Evolutionary conservation across 768 basidiomycete species (phyloP), one percentile per base, ranked within the genome.

Genomic region (Pulveroboletus sp.): DNA sequence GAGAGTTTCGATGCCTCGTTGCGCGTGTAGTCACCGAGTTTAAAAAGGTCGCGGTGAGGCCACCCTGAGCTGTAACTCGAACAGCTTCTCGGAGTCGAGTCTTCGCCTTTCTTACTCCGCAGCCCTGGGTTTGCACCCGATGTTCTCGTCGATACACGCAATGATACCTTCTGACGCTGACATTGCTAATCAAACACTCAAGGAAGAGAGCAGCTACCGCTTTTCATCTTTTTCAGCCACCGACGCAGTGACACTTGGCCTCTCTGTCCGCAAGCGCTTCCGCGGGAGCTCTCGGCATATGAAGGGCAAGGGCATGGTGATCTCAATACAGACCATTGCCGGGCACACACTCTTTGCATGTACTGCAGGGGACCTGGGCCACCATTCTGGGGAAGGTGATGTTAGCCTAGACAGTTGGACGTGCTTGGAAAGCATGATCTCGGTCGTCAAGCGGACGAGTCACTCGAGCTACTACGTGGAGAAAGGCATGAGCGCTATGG

Each of bases 381-480:
- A 80, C 57, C 64, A 66, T 11, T 78, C 77, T 39, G 84, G 84
- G 15, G 73, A 82, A 35, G 83, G 83, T 13, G 89, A 89, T 67
- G 84, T 89, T 54, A 86, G 83, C 57, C 64, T 89, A 60, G 88
- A 92, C 61, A 86, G 85, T 56, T 92, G 89, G 89, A 67, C 78
- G 28, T 80, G 79, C 59, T 61, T 91, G 39, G 86, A 91, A 68
- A 82, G 84, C 37, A 90, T 91, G 84, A 73, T 90, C 56, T 80
- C 78, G 36, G 83, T 89, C 24, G 88, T 89, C 40, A 79, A 76
- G 57, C 76, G 87, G 52, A 91, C 88, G 15, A 88, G 89, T 2
- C 89, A 91, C 63, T 88, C 87, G 8, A 89, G 84, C 57, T 91
- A 75, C 66, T 92, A 92, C 65, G 86, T 92, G 8, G 89, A 91